Evolutionary conservation across 2,329 filamentous ascomycete genomes (phyloP), one percentile per base, ranked within the genome.

Genomic region (Claviceps citrina): DNA sequence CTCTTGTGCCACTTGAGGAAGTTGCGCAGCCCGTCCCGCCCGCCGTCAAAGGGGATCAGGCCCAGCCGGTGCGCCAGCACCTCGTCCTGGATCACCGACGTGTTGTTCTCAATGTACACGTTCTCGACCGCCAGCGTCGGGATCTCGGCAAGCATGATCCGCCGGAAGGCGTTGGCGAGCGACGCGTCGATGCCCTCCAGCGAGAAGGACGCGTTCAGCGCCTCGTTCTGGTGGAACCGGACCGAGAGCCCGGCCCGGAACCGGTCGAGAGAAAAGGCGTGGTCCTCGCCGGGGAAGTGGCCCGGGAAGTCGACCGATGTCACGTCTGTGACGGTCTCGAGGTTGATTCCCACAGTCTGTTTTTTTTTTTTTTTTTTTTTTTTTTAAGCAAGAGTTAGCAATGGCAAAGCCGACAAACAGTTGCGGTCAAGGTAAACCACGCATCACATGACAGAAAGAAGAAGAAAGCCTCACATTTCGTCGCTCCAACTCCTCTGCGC

Each of bases 31-130:
- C 84, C 87, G 41, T 82, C 71, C 47, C 78, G 75, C 45, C 77
- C 75, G 49, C 84, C 91, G 48, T 79, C 81, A 50, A 98, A 79
- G 15, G 93, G 91, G 40, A 98, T 81, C 34, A 98, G 75, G 43
- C 91, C 91, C 25, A 98, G 70, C 33, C 91, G 75, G 59, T 91
- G 84, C 13, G 87, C 81, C 38, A 98, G 78, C 4, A 98, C 89
- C 66, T 98, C 91, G 57, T 98, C 91, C 60, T 96, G 89, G 54
- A 98, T 91, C 27, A 98, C 86, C 5, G 85, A 94, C 38, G 89
- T 96, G 68, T 98, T 98, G 68, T 95, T 93, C 58, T 84, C 75
- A 47, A 96, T 78, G 64, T 82, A 98, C 57, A 93, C 84, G 46
- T 78, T 80, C 68, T 98, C 91, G 54, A 98, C 87, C 49, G 93